These are phyloP conservation scores for Vigna radiata DNA, from an alignment of 306 rosid genomes.

Conservation along the genomic window DNA sequence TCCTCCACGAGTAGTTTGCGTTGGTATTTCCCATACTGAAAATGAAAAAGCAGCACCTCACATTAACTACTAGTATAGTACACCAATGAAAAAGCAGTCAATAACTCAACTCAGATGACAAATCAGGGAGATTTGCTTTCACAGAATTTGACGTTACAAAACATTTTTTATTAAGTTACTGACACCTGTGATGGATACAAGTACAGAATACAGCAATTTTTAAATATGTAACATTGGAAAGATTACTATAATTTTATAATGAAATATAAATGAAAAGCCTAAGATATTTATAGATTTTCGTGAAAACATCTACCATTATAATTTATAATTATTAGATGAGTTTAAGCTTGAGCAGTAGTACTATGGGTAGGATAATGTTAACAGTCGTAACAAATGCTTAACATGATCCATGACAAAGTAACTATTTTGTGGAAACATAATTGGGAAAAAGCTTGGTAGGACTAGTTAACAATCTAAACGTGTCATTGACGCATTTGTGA, in stretches of 20 bases:
- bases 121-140: constrained; percentile 7
- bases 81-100: constrained; percentile 30
- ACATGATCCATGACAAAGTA: too few species aligned
- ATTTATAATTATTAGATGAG: neutral
- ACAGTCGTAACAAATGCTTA: too few species aligned
- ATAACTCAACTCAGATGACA: constrained; percentile 1
- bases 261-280: neutral
- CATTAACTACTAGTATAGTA: constrained; percentile 31
- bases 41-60: constrained; percentile 41
- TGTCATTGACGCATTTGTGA: neutral
- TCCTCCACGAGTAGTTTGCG: constrained; percentile 85
- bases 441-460: neutral
- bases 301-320: neutral
- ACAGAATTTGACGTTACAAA: neutral
- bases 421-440: neutral
- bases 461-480: too few species aligned
- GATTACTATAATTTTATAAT: neutral
- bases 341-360: neutral
- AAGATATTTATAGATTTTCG: neutral
- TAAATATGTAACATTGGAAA: neutral
- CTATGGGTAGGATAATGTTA: too few species aligned
- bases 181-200: neutral
- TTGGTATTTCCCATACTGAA: constrained; percentile 88
- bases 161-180: neutral
- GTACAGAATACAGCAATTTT: neutral